A percentile compares a stretch with the other conserved stretches of the same genome.
Evolutionary conservation across 2,329 filamentous ascomycete species (phyloP).

Genomic region (Apiospora arundinis): DNA sequence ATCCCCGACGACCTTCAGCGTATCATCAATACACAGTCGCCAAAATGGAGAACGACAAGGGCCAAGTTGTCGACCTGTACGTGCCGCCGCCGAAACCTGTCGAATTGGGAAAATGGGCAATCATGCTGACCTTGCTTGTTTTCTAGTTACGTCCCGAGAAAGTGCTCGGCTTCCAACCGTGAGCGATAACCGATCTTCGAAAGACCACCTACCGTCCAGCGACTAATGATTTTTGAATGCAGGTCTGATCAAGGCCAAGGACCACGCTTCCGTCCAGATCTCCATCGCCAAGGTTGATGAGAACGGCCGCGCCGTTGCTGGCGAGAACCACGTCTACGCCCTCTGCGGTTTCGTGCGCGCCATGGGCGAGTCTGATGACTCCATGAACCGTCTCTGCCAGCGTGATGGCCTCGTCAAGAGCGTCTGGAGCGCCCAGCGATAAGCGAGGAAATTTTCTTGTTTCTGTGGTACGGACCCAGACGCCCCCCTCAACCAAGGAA

Average conservation of each 20-base stretch:
- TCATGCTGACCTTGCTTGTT: slow-evolving; percentile 19
- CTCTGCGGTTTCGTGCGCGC: slow-evolving; percentile 97
- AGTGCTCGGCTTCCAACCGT: slow-evolving; percentile 98
- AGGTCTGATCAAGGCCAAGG: slow-evolving; percentile 98
- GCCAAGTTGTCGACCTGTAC: slow-evolving; percentile 99
- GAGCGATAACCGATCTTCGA: slow-evolving; percentile 10
- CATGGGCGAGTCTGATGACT: slow-evolving; percentile 97
- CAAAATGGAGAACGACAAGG: slow-evolving; percentile 99
- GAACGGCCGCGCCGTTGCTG: slow-evolving; percentile 90
- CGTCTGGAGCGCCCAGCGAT: slow-evolving; percentile 85
- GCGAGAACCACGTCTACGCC: slow-evolving; percentile 97
- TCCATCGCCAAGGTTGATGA: slow-evolving; percentile 98
- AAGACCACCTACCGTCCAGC: neutral
- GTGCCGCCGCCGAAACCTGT: slow-evolving; percentile 41
- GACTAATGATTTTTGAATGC: neutral
- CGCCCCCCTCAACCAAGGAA: slow-evolving; percentile 51
- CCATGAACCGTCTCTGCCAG: slow-evolving; percentile 94
- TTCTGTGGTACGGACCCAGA: slow-evolving; percentile 24
- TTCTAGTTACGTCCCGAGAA: slow-evolving; percentile 80
- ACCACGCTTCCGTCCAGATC: slow-evolving; percentile 98
- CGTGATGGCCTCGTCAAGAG: slow-evolving; percentile 95
- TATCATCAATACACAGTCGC: slow-evolving; percentile 41
- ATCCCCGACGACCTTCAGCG: slow-evolving; percentile 40
- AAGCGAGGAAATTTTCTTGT: slow-evolving; percentile 34
- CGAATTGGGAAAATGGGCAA: neutral